phyloP scores from a whole-genome alignment of 805 yeast genomes.

The Kodamaea fukazawae region DNA sequence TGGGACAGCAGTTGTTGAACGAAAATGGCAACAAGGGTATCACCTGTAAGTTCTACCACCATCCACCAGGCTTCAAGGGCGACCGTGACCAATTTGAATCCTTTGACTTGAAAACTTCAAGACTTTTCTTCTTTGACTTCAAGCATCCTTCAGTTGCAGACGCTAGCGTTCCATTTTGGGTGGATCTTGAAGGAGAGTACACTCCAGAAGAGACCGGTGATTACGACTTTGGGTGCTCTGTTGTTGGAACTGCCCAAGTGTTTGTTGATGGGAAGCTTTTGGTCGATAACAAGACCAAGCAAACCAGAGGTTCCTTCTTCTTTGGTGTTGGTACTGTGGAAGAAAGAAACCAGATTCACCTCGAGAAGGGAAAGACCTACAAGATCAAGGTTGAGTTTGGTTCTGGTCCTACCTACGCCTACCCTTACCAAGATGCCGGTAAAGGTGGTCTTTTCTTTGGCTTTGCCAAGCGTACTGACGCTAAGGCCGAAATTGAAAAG shows the following conservation, averaged over 20 bases:
- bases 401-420: constrained; percentile 38
- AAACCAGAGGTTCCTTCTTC: constrained; percentile 47
- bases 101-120: constrained; percentile 14
- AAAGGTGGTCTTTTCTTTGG: constrained; percentile 26
- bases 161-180: constrained; percentile 35
- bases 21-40: constrained; percentile 27
- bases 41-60: constrained; percentile 21
- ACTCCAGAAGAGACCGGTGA: constrained; percentile 46
- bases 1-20: constrained; percentile 18
- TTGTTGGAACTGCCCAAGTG: constrained; percentile 53
- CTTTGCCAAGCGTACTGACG: constrained; percentile 15
- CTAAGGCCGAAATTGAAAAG: constrained; percentile 21
- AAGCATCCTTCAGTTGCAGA: constrained; percentile 16
- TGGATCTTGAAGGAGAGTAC: constrained; percentile 42
- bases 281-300: constrained; percentile 54
- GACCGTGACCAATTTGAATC: constrained; percentile 26
- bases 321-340: constrained; percentile 56
- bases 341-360: constrained; percentile 34
- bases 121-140: constrained; percentile 18
- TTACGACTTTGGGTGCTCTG: constrained; percentile 51
- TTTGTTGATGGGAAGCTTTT: constrained; percentile 51
- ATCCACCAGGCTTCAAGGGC: constrained; percentile 18
- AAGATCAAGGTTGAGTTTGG: constrained; percentile 50
- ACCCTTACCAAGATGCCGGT: constrained; percentile 14
- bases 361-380: constrained; percentile 46